Evolutionary conservation across 495 filamentous ascomycete genomes (phyloP), one percentile per base, ranked within the genome.

Genomic region (Penicillium pancosmium): DNA sequence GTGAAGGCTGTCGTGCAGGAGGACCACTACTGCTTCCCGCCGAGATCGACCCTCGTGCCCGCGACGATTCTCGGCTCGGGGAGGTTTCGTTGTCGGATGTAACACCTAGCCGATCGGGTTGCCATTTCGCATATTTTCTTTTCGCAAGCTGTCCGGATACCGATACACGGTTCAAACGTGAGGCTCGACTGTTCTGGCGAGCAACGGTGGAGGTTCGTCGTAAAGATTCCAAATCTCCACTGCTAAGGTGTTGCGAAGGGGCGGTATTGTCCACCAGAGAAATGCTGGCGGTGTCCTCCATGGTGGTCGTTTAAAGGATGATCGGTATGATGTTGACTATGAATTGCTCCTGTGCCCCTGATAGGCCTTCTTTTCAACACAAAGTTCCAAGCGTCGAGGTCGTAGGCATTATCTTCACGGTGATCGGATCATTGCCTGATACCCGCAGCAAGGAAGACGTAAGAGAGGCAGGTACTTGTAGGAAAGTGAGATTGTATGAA

Each of bases 101-200:
- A 27, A 78, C 59, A 1, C 73, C 69, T 8, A 78, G 68, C 50
- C 72, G 77, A 46, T 82, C 79, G 15, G 79, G 77, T 53, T 88
- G 82, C 73, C 84, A 89, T 71, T 85, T 87, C 9, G 81, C 78
- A 53, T 86, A 88, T 70, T 86, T 88, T 50, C 85, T 72, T 58
- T 75, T 79, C 8, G 76, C 66, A 12, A 85, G 68, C 60, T 81
- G 77, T 18, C 78, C 68, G 13, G 79, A 79, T 16, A 86, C 68
- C 5, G 76, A 74, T 34, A 66, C 62, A 8, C 68, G 75, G 7
- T 68, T 77, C 56, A 75, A 63, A 50, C 68, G 65, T 49, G 70
- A 69, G 11, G 71, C 62, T 1, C 69, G 57, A n/a, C 48, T 65
- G 34, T 55, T 47, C 27, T 70, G 64, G 2, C 59, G 60, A 27